Conservation (phyloP, 2,329 filamentous ascomycete species). For the Dothideomycetes sp. region DNA sequence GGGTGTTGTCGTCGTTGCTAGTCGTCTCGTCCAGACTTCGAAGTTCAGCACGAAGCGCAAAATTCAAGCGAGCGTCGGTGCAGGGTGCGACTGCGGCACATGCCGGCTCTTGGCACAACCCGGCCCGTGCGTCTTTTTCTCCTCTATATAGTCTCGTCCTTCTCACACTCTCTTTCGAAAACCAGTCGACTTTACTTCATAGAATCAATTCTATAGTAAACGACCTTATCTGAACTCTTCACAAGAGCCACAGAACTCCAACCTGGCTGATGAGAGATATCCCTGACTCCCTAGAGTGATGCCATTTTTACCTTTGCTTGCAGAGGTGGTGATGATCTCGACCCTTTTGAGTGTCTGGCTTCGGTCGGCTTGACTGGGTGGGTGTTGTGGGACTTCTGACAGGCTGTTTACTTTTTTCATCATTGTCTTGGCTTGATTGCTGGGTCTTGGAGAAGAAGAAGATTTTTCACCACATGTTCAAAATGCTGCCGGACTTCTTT, state of each 20-base stretch:
- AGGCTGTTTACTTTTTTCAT: slow-evolving; percentile 10
- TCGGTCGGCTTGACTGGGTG: slow-evolving; percentile 12
- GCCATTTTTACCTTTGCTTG: slow-evolving; percentile 18
- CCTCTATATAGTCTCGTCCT: background rate
- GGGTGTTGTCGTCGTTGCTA: slow-evolving; percentile 8
- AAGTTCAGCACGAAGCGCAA: background rate
- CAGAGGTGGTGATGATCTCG: slow-evolving; percentile 12
- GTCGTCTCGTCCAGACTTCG: slow-evolving; percentile 6
- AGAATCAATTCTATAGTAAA: slow-evolving; percentile 73
- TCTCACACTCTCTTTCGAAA: background rate
- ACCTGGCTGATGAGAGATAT: slow-evolving; percentile 85
- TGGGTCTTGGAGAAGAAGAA: slow-evolving; percentile 7
- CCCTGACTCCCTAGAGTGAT: slow-evolving; percentile 87
- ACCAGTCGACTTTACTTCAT: background rate
- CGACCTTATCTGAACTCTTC: slow-evolving; percentile 83
- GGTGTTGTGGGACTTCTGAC: slow-evolving; percentile 13
- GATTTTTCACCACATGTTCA: background rate
- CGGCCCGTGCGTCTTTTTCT: background rate
- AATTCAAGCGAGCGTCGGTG: background rate
- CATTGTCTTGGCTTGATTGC: slow-evolving; percentile 2
- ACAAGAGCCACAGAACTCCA: slow-evolving; percentile 87
- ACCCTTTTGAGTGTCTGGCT: slow-evolving; percentile 11
- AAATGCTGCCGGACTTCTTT: too few species aligned
- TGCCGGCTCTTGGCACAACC: background rate
- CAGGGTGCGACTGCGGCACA: background rate